Evolutionary conservation across 257 asterid species (phyloP).

Genomic region (Striga asiatica): DNA sequence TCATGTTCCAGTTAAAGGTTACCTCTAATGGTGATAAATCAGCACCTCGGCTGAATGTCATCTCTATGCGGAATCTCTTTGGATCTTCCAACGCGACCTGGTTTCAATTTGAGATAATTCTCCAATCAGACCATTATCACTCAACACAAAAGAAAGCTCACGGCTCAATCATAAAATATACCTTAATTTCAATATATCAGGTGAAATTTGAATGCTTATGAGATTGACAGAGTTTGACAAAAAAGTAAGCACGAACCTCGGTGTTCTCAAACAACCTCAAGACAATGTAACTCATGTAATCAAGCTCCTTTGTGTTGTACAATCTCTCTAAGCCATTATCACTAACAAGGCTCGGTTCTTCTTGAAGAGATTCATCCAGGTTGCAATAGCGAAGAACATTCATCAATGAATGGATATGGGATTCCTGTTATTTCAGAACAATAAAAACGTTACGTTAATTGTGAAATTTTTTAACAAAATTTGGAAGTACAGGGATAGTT

Average conservation of each 20-base stretch:
- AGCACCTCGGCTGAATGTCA: slow-evolving; percentile 96
- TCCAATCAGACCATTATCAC: no score
- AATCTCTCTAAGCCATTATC: slow-evolving; percentile 83
- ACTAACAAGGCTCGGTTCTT: slow-evolving; percentile 80
- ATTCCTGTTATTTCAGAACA: slow-evolving; percentile 52
- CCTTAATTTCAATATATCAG: background rate
- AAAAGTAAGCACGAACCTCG: slow-evolving; percentile 46
- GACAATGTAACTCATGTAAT: slow-evolving; percentile 95
- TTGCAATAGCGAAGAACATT: slow-evolving; percentile 97
- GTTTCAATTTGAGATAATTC: slow-evolving; percentile 15
- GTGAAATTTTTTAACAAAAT: no score
- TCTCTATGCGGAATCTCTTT: slow-evolving; percentile 74
- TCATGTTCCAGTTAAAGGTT: slow-evolving; percentile 11
- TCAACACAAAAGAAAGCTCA: no score
- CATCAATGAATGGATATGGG: slow-evolving; percentile 94
- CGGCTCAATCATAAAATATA: no score
- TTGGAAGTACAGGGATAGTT: no score
- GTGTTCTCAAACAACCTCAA: slow-evolving; percentile 88
- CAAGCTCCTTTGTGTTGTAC: slow-evolving; percentile 83
- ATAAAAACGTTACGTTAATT: slow-evolving; percentile 5
- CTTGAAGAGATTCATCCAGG: slow-evolving; percentile 90
- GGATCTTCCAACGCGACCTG: slow-evolving; percentile 96
- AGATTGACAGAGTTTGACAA: slow-evolving; percentile 1
- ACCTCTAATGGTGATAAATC: slow-evolving; percentile 96
- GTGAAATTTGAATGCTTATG: background rate